phyloP scores from a whole-genome alignment of 345 rosid genomes.

The Cardamine chenopodiifolia region DNA sequence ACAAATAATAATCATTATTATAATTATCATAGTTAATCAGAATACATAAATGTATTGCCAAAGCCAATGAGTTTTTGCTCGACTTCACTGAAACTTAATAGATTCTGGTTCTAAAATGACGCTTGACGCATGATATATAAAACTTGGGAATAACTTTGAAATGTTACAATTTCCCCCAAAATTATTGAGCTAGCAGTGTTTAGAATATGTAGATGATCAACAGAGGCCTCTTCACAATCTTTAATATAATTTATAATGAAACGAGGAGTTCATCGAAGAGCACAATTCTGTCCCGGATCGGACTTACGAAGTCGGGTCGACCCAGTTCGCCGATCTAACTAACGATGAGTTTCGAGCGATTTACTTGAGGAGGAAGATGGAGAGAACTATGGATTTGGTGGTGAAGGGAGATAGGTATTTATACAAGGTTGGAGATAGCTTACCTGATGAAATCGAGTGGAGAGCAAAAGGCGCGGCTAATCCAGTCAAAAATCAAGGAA shows the following conservation, averaged over 20 bases:
- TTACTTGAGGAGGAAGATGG: constrained; percentile 50
- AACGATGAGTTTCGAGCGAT: constrained; percentile 59
- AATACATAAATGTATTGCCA: not conserved
- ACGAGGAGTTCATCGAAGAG: constrained; percentile 55
- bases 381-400: constrained; percentile 16
- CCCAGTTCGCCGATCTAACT: constrained; percentile 73
- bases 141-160: not conserved
- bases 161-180: not conserved
- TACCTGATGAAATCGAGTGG: constrained; percentile 58
- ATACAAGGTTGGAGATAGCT: constrained; percentile 35
- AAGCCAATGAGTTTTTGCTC: not conserved
- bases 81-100: not conserved
- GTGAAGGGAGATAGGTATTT: constrained; percentile 41
- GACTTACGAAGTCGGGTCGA: constrained; percentile 60
- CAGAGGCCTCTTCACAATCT: not conserved
- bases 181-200: constrained; percentile 22
- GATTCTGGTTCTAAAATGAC: not conserved
- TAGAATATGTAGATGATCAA: constrained; percentile 1
- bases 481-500: constrained; percentile 57
- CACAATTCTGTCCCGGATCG: constrained; percentile 52
- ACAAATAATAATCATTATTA: not conserved
- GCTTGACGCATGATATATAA: not conserved
- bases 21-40: not conserved
- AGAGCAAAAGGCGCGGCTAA: constrained; percentile 53
- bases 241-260: not conserved